A percentile compares a stretch with the other conserved stretches of the same genome.
Conservation (phyloP, 805 yeast genomes). For the Naumovozyma baii region DNA sequence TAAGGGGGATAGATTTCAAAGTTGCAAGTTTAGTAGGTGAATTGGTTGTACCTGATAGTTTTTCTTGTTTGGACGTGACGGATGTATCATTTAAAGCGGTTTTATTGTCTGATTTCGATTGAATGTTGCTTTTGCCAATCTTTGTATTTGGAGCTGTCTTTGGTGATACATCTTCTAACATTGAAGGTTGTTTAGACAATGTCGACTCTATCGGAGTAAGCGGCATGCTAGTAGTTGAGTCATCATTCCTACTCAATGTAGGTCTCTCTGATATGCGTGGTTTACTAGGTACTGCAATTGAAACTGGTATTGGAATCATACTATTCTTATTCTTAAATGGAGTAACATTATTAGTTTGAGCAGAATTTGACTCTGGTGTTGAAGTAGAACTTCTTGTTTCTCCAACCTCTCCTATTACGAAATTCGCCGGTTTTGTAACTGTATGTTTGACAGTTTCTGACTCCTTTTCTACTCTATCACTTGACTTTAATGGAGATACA, state of each 20-base stretch:
- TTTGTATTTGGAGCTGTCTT: neutral
- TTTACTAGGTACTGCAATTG: neutral
- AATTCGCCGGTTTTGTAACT: neutral
- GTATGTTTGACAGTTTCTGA: neutral
- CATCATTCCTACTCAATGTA: neutral
- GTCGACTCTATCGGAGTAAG: neutral
- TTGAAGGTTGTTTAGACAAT: neutral
- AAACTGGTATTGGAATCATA: neutral
- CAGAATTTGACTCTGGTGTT: neutral
- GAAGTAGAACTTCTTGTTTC: neutral
- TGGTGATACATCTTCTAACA: neutral
- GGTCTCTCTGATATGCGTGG: neutral
- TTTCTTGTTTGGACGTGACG: too few species aligned
- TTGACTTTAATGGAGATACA: constrained; percentile 1
- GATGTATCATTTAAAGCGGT: too few species aligned
- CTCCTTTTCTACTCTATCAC: too few species aligned
- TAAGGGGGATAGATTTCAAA: neutral
- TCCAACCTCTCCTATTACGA: neutral
- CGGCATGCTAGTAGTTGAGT: constrained; percentile 2
- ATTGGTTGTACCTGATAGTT: neutral
- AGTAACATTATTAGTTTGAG: neutral
- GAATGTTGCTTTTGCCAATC: neutral
- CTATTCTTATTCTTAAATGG: neutral
- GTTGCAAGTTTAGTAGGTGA: neutral
- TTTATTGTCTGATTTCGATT: too few species aligned